Percentiles rank a stretch among this genome's conserved stretches.
These are phyloP conservation scores for Kalanchoe fedtschenkoi DNA, from an alignment of 164 flowering plant genomes.

Conservation along the genomic window DNA sequence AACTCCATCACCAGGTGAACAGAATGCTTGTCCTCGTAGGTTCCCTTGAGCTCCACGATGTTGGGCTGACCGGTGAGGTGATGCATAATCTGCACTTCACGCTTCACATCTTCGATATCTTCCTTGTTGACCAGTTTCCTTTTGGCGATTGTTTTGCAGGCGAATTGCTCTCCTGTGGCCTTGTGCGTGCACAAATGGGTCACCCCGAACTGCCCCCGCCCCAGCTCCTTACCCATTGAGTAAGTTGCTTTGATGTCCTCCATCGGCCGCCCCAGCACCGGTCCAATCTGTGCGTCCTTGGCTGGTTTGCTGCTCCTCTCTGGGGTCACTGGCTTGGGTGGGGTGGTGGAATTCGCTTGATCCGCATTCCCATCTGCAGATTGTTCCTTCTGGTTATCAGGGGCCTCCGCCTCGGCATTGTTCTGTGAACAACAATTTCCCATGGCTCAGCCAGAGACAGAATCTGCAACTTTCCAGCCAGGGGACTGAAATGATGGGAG, in stretches of 20 bases:
- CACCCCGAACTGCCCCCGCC: constrained; percentile 75
- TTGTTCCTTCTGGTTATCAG: constrained; percentile 10
- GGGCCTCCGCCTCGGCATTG: constrained; percentile 2
- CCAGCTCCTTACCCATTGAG: constrained; percentile 67
- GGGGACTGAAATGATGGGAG: neutral
- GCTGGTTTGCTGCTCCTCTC: constrained; percentile 17
- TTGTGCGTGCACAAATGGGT: constrained; percentile 62
- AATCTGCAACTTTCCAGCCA: neutral
- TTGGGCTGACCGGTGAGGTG: constrained; percentile 65
- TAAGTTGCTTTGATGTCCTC: constrained; percentile 46
- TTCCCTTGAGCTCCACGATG: constrained; percentile 69
- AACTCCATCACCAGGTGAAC: constrained; percentile 79
- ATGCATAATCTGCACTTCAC: constrained; percentile 77
- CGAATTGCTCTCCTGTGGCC: constrained; percentile 54
- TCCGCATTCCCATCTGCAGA: neutral
- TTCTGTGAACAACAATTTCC: constrained; percentile 54
- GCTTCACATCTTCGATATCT: constrained; percentile 60
- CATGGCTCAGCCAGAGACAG: constrained; percentile 19
- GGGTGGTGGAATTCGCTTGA: constrained; percentile 4
- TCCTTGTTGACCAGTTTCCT: constrained; percentile 50
- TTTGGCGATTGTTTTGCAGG: constrained; percentile 75
- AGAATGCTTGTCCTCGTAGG: constrained; percentile 59
- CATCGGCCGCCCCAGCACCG: constrained; percentile 71
- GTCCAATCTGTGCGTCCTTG: constrained; percentile 34
- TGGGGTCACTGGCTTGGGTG: constrained; percentile 11